Base-by-base conservation (phyloP, 768 basidiomycete species). In the Hygrocybe punicea region DNA sequence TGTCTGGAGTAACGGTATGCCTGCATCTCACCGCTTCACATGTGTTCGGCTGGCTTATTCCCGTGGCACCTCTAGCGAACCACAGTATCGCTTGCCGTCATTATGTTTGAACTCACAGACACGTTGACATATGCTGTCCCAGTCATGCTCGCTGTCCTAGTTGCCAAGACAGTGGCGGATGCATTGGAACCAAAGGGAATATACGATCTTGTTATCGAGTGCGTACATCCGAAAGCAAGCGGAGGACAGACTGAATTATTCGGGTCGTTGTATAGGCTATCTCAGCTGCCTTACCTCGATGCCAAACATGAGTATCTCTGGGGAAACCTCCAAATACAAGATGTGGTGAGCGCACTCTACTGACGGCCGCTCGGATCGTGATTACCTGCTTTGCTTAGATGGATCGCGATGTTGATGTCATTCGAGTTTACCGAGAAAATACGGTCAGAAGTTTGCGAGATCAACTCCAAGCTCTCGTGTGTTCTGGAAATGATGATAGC, bases 71-170 rank as follows among this genome's bases (percentile, higher is more conserved):
- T 58, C 35, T 58, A 91, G 86, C 78, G 92, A 35, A 93, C 91
- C 21, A 94, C 92, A 0, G 90, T 98, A 23, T 95, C 93, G 0
- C 81, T 98, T 55, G 93, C 93, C 3, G 97, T 98, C 51, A 99
- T 98, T 71, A 92, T 82, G 81, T 93, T 98, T 66, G 96, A 98
- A 67, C 77, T 98, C 40, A 96, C 96, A 3, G 89, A 92, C 62
- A 93, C 93, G 1, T 75, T 99, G 61, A 93, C 91, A 2, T 98
- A 98, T 71, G 88, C 85, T 11, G 89, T 92, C 6, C 93, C 93
- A 14, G 84, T 94, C 57, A 94, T 94, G 92, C 72, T 95, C 42
- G 77, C 85, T 14, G 83, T 99, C 14, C 81, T 98, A 19, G 88
- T 94, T 16, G 91, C 91, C 21, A 96, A 95, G 76, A 93, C 91